Percentiles rank a stretch among this genome's conserved stretches.
phyloP scores from a whole-genome alignment of 1,139 yeast species.

The Yamadazyma diddensiae region DNA sequence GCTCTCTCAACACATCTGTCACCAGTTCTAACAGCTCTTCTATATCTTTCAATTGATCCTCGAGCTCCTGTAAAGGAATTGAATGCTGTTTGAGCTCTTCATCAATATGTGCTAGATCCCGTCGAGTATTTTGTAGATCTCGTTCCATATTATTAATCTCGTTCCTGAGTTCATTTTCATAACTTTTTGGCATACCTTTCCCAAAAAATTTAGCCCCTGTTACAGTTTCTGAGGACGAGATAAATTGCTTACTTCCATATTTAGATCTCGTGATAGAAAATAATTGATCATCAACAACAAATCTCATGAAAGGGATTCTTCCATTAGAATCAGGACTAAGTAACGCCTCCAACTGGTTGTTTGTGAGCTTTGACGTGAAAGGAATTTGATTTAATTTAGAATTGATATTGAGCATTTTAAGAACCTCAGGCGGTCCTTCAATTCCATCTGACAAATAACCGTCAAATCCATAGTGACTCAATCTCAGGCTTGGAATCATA shows the following conservation, averaged over 20 bases:
- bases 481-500: conserved; percentile 22
- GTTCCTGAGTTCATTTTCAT: conserved; percentile 19
- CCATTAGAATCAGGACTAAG: conserved; percentile 35
- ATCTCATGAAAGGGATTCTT: conserved; percentile 47
- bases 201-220: conserved; percentile 36
- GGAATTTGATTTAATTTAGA: conserved; percentile 64
- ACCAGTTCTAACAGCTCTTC: conserved; percentile 1
- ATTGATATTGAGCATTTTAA: conserved; percentile 68
- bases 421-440: conserved; percentile 71
- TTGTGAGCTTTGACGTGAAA: conserved; percentile 43
- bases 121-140: conserved; percentile 1
- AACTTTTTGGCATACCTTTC: conserved; percentile 41
- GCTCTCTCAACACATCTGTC: conserved; percentile 1
- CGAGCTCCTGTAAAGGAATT: background rate
- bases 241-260: conserved; percentile 55
- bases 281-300: conserved; percentile 57
- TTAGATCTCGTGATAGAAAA: conserved; percentile 52
- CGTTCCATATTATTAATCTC: conserved; percentile 19
- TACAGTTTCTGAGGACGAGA: conserved; percentile 37
- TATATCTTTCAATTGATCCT: conserved; percentile 3
- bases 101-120: background rate
- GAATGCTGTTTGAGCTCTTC: conserved; percentile 13
- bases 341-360: conserved; percentile 37
- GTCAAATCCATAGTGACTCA: conserved; percentile 64
- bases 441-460: conserved; percentile 73